Conservation (phyloP, 345 rosid genomes). For the Adansonia digitata region DNA sequence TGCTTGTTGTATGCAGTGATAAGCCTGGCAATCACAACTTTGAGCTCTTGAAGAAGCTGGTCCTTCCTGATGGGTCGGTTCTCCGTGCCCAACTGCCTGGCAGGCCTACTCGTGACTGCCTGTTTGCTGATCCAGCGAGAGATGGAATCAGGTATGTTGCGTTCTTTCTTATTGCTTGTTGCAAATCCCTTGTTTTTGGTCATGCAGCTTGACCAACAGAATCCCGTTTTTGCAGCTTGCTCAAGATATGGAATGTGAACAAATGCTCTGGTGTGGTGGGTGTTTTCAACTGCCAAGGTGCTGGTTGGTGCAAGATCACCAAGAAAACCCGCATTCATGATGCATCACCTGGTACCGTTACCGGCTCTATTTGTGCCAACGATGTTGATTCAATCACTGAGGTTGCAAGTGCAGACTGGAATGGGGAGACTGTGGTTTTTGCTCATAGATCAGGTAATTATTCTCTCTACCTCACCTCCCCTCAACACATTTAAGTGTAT, state of each 20-base stretch:
- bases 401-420: constrained; percentile 75
- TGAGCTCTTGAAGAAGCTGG: constrained; percentile 73
- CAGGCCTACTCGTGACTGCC: constrained; percentile 86
- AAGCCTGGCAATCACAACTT: constrained; percentile 96
- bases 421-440: constrained; percentile 65
- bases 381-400: constrained; percentile 72
- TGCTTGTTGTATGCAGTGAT: constrained; percentile 44
- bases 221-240: constrained; percentile 47
- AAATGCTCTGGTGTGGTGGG: constrained; percentile 81
- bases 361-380: constrained; percentile 50
- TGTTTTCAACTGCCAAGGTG: constrained; percentile 97
- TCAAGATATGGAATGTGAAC: constrained; percentile 91
- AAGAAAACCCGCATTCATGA: constrained; percentile 89
- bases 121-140: constrained; percentile 86
- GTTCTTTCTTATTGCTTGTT: not conserved
- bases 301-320: constrained; percentile 85
- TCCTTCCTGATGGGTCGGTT: constrained; percentile 90
- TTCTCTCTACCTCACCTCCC: not conserved
- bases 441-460: constrained; percentile 67
- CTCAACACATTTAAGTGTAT: too few species aligned
- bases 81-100: constrained; percentile 87
- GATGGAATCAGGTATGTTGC: constrained; percentile 60
- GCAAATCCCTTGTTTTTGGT: not conserved
- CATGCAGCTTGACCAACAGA: not conserved
- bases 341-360: constrained; percentile 75